Conservation (phyloP, 148 eudicot species). For the Camellia sinensis region DNA sequence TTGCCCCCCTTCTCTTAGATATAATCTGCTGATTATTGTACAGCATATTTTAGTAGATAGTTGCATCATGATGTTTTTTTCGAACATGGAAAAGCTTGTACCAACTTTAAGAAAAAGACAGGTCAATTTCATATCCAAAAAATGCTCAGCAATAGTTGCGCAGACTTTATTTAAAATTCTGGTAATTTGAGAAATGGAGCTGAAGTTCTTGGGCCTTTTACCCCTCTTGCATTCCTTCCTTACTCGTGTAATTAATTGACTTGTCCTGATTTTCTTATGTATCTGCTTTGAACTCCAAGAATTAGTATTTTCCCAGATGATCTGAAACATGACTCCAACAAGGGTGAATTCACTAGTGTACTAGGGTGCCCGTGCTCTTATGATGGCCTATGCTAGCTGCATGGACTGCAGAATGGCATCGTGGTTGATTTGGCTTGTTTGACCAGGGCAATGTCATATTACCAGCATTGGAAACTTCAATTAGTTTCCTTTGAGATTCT, state of each 20-base stretch:
- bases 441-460: not conserved
- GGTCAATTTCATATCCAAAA: no score
- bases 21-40: not conserved
- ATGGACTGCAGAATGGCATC: not conserved
- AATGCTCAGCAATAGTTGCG: no score
- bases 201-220: not conserved
- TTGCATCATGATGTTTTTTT: not conserved
- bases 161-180: not conserved
- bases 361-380: not conserved
- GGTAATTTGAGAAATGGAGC: not conserved
- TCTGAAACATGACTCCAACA: not conserved
- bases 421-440: not conserved
- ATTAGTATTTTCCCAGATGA: not conserved
- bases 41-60: not conserved
- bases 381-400: not conserved
- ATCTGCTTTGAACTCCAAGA: not conserved
- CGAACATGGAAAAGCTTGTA: not conserved
- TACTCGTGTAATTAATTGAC: not conserved
- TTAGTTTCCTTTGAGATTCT: not conserved
- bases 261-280: not conserved
- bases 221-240: not conserved
- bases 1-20: not conserved
- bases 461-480: slow-evolving; percentile 1
- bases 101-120: not conserved
- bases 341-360: not conserved